Evolutionary conservation across 345 rosid species (phyloP).

Genomic region (Gossypium stocksii): DNA sequence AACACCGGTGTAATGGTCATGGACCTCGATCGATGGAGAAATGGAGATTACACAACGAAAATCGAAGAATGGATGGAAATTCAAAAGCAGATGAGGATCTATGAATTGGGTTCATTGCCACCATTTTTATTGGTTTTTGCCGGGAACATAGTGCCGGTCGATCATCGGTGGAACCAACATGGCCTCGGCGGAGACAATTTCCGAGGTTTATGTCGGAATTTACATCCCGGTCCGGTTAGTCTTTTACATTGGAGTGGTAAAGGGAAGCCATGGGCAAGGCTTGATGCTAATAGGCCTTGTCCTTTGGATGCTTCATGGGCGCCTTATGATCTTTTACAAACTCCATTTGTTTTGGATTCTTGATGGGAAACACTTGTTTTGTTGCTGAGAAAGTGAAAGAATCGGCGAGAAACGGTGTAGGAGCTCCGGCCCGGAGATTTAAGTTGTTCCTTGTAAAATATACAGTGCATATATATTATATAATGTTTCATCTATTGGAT

Average conservation of each 20-base stretch:
- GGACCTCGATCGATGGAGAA: conserved; percentile 78
- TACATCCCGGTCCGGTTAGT: conserved; percentile 66
- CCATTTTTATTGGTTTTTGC: conserved; percentile 73
- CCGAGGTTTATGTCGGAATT: conserved; percentile 50
- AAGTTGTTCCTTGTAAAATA: conserved; percentile 10
- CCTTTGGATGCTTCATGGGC: conserved; percentile 64
- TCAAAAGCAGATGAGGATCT: conserved; percentile 61
- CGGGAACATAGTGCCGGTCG: conserved; percentile 62
- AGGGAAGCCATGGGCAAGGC: conserved; percentile 71
- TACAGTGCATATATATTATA: no score
- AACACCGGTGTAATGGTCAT: conserved; percentile 76
- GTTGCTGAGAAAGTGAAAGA: background rate
- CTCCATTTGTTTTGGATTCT: conserved; percentile 50
- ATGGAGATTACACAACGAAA: conserved; percentile 56
- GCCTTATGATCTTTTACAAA: conserved; percentile 57
- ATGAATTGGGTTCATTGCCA: conserved; percentile 31
- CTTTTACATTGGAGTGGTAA: conserved; percentile 66
- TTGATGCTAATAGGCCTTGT: conserved; percentile 58
- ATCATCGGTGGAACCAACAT: conserved; percentile 83
- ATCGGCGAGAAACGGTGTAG: background rate
- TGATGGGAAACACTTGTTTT: conserved; percentile 10
- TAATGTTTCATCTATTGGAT: background rate
- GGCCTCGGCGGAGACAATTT: conserved; percentile 62
- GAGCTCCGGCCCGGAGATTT: background rate
- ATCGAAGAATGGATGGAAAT: conserved; percentile 94